These are phyloP conservation scores for Sutorius eximius DNA, from an alignment of 1,284 basidiomycete species.

Conservation along the genomic window DNA sequence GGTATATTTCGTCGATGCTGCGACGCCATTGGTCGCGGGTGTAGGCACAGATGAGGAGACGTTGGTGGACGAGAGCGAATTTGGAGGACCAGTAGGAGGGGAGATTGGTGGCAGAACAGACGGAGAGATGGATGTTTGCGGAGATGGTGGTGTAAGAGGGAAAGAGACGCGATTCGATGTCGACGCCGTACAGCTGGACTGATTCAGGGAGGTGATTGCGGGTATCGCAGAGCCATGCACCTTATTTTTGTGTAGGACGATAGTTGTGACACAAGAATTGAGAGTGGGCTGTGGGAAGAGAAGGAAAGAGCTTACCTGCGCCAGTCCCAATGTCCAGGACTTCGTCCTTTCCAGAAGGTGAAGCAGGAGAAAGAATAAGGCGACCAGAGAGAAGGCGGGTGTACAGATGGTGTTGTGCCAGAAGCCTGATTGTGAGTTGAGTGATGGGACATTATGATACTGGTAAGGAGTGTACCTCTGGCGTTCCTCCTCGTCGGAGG, in stretches of 20 bases:
- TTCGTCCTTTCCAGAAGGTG: slow-evolving; percentile 17
- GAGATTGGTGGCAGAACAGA: slow-evolving; percentile 18
- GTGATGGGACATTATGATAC: background rate
- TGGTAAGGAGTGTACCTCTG: slow-evolving; percentile 13
- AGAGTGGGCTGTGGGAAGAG: too few relatives aligned
- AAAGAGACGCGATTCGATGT: slow-evolving; percentile 23
- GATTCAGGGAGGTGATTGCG: slow-evolving; percentile 15
- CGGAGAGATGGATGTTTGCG: slow-evolving; percentile 21
- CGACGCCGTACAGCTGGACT: slow-evolving; percentile 22
- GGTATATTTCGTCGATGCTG: slow-evolving; percentile 27
- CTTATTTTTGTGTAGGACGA: background rate
- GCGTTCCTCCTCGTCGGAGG: slow-evolving; percentile 29
- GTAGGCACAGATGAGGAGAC: slow-evolving; percentile 33
- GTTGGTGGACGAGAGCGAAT: slow-evolving; percentile 36
- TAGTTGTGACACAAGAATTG: background rate
- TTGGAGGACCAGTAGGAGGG: slow-evolving; percentile 26
- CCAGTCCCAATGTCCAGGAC: slow-evolving; percentile 29
- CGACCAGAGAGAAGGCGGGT: slow-evolving; percentile 21
- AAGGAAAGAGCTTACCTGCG: slow-evolving; percentile 10
- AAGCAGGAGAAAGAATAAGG: slow-evolving; percentile 22
- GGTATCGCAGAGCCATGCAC: slow-evolving; percentile 25
- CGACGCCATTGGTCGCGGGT: slow-evolving; percentile 28
- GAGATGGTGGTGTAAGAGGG: slow-evolving; percentile 2
- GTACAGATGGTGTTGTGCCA: slow-evolving; percentile 19
- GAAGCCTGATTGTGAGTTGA: slow-evolving; percentile 10